A percentile compares a stretch with the other conserved stretches of the same genome.
These are phyloP conservation scores for Aspergillus cavernicola DNA, from an alignment of 495 filamentous ascomycete species.

Conservation along the genomic window DNA sequence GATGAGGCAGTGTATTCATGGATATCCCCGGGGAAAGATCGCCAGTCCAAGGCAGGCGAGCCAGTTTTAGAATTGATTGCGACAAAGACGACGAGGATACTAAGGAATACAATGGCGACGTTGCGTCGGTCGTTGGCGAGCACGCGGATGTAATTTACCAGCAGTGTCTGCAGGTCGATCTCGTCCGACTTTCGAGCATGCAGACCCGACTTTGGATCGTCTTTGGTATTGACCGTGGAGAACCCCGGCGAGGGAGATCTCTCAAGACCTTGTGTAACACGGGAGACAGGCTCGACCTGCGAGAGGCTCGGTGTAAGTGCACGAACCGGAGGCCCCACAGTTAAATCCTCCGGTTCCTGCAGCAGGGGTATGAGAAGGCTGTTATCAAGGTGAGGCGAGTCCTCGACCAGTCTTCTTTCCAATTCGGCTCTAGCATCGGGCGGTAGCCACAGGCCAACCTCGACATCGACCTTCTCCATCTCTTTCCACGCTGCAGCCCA, in stretches of 20 bases:
- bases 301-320: neutral
- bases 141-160: constrained; percentile 66
- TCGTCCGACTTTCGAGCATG: constrained; percentile 16
- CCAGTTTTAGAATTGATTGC: constrained; percentile 27
- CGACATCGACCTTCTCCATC: constrained; percentile 96
- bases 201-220: constrained; percentile 5
- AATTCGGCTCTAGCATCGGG: constrained; percentile 47
- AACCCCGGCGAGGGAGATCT: neutral
- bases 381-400: constrained; percentile 8
- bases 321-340: neutral
- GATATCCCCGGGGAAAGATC: constrained; percentile 18
- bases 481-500: constrained; percentile 94
- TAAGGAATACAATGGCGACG: constrained; percentile 60
- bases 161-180: constrained; percentile 53
- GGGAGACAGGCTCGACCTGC: neutral
- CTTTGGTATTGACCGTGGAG: neutral
- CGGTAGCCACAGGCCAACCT: constrained; percentile 71
- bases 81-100: constrained; percentile 56
- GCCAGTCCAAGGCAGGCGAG: constrained; percentile 11
- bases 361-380: constrained; percentile 16
- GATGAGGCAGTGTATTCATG: neutral
- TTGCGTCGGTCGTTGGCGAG: constrained; percentile 68
- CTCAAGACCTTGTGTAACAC: neutral
- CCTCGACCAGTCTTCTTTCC: constrained; percentile 36
- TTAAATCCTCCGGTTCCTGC: constrained; percentile 11